Conservation (phyloP, 1,139 yeast genomes). For the Pichia sp. region DNA sequence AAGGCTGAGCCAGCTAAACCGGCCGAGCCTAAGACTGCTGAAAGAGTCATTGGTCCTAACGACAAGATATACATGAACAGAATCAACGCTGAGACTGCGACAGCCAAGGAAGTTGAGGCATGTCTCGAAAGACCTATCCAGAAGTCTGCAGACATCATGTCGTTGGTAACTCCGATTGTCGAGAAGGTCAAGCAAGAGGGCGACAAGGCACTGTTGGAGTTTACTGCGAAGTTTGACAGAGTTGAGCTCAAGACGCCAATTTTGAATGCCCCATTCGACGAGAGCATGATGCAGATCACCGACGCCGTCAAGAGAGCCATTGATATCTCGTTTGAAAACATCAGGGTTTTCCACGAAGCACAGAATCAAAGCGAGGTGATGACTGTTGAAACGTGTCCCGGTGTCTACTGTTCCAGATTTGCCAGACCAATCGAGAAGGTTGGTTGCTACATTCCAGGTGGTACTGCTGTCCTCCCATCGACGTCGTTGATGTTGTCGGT, state of each 20-base stretch:
- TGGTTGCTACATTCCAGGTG: constrained; percentile 97
- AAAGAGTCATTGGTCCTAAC: constrained; percentile 27
- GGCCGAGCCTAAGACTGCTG: constrained; percentile 18
- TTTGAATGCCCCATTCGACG: constrained; percentile 80
- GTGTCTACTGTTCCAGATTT: constrained; percentile 90
- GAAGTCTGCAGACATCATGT: constrained; percentile 86
- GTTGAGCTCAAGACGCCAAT: constrained; percentile 70
- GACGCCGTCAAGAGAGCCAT: constrained; percentile 79
- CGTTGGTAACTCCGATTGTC: constrained; percentile 84
- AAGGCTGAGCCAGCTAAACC: constrained; percentile 30
- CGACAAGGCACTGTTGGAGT: constrained; percentile 79
- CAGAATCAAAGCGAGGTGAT: constrained; percentile 70
- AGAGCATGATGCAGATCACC: constrained; percentile 66
- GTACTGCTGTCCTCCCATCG: constrained; percentile 96
- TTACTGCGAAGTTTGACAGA: constrained; percentile 86
- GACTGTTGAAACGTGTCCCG: constrained; percentile 90
- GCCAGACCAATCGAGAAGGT: constrained; percentile 92
- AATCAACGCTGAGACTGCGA: constrained; percentile 45
- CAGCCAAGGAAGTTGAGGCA: constrained; percentile 43
- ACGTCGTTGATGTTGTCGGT: constrained; percentile 98
- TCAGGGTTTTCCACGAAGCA: constrained; percentile 89
- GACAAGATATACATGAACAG: constrained; percentile 58
- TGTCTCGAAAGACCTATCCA: constrained; percentile 88
- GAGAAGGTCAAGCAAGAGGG: constrained; percentile 73
- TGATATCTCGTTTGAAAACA: constrained; percentile 84